These are phyloP conservation scores for Teratosphaeria viscida DNA, from an alignment of 2,329 filamentous ascomycete species.

Conservation along the genomic window DNA sequence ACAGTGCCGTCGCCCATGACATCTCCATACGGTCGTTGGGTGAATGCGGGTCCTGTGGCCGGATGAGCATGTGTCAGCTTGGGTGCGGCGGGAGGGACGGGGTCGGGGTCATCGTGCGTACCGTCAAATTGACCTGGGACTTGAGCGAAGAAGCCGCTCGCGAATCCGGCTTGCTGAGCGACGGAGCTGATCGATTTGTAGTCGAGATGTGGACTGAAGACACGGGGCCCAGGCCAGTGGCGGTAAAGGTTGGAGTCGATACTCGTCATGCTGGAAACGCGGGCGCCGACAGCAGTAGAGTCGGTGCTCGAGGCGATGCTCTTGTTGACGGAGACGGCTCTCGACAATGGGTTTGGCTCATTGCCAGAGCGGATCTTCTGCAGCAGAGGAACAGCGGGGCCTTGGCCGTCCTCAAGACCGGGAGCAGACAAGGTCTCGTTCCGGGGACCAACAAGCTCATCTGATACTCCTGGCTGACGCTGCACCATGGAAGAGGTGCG, in stretches of 20 bases:
- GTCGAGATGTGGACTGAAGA: constrained; percentile 24
- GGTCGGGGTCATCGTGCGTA: constrained; percentile 3
- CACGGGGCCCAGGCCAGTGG: constrained; percentile 15
- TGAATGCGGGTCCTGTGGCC: background rate
- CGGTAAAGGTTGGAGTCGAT: constrained; percentile 17
- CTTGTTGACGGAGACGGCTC: constrained; percentile 2
- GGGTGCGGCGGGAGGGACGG: background rate
- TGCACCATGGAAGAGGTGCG: constrained; percentile 10
- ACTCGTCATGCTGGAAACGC: constrained; percentile 18
- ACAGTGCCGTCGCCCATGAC: background rate
- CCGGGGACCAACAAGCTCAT: background rate
- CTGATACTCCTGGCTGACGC: constrained; percentile 3
- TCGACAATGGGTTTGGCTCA: background rate
- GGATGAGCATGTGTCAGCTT: constrained; percentile 2
- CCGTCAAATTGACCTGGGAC: constrained; percentile 23
- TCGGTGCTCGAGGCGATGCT: constrained; percentile 5
- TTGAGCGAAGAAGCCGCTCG: constrained; percentile 19
- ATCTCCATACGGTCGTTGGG: constrained; percentile 1
- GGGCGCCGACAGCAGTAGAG: constrained; percentile 3
- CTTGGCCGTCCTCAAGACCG: background rate
- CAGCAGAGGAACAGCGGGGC: background rate
- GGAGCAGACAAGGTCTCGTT: background rate
- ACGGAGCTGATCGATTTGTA: constrained; percentile 23
- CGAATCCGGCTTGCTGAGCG: constrained; percentile 22
- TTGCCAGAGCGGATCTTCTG: background rate